phyloP scores from a whole-genome alignment of 805 yeast genomes.

The Saturnispora hagleri region DNA sequence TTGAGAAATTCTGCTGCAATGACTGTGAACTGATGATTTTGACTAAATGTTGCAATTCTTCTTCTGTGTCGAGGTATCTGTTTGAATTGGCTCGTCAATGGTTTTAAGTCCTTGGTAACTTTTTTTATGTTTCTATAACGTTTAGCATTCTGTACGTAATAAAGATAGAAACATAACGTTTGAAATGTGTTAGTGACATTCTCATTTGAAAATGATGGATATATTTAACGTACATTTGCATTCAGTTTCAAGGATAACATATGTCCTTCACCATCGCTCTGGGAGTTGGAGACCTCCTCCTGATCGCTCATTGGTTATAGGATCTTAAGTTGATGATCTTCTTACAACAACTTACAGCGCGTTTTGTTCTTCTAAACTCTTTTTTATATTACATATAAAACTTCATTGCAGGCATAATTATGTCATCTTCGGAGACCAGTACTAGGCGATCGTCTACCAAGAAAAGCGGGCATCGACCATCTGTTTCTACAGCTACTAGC shows the following conservation, averaged over 20 bases:
- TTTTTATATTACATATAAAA: background rate
- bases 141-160: background rate
- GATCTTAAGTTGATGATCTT: background rate
- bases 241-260: background rate
- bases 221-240: background rate
- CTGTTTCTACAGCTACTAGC: constrained; percentile 51
- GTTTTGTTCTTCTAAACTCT: background rate
- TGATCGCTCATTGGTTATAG: background rate
- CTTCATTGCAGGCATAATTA: background rate
- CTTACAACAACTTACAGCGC: background rate
- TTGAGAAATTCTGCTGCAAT: constrained; percentile 27
- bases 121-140: background rate
- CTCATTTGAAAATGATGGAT: background rate
- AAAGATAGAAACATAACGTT: background rate
- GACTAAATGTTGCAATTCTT: constrained; percentile 22
- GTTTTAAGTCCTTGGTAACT: constrained; percentile 12
- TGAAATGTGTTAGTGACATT: background rate
- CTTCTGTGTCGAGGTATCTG: constrained; percentile 13
- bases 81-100: constrained; percentile 15
- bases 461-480: constrained; percentile 37
- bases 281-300: constrained; percentile 6
- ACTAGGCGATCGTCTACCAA: constrained; percentile 7
- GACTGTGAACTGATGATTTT: constrained; percentile 28
- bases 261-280: constrained; percentile 1
- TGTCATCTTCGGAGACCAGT: constrained; percentile 5